phyloP scores from a whole-genome alignment of 2,329 filamentous ascomycete species.

The Leptodontidium sp. region DNA sequence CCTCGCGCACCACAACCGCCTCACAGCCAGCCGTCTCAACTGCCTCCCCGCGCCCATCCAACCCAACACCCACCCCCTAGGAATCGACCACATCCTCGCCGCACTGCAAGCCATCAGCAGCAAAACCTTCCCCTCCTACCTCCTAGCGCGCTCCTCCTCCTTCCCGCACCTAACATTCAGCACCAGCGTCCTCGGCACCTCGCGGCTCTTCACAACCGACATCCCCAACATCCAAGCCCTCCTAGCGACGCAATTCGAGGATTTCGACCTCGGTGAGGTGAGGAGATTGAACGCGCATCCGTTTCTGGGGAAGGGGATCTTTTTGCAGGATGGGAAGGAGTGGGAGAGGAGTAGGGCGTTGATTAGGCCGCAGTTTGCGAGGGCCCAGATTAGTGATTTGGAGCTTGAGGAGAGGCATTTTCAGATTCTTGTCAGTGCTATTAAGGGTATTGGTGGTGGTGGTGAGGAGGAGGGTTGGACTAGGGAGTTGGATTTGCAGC shows the following conservation, averaged over 20 bases:
- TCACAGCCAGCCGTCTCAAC: background rate
- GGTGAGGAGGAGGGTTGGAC: background rate
- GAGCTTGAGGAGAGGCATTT: constrained; percentile 15
- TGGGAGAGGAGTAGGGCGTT: constrained; percentile 15
- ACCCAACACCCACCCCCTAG: constrained; percentile 8
- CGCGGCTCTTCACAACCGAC: constrained; percentile 30
- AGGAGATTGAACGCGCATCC: background rate
- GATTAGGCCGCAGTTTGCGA: constrained; percentile 16
- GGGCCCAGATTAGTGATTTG: constrained; percentile 13
- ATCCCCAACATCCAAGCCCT: constrained; percentile 37
- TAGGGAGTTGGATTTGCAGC: background rate
- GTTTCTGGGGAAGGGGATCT: constrained; percentile 12
- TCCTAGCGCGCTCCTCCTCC: background rate
- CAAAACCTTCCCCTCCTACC: constrained; percentile 13
- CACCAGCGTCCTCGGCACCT: constrained; percentile 4
- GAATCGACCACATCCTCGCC: constrained; percentile 12
- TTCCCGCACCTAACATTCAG: constrained; percentile 9
- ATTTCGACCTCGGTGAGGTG: constrained; percentile 27
- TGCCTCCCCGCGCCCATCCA: background rate
- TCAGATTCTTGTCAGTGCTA: background rate
- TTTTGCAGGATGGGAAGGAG: constrained; percentile 9
- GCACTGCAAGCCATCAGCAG: background rate
- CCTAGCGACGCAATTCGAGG: constrained; percentile 35
- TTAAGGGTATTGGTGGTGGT: background rate
- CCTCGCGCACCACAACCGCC: background rate